Conservation (phyloP, 2,329 filamentous ascomycete species). For the Trichophyton mentagrophytes region DNA sequence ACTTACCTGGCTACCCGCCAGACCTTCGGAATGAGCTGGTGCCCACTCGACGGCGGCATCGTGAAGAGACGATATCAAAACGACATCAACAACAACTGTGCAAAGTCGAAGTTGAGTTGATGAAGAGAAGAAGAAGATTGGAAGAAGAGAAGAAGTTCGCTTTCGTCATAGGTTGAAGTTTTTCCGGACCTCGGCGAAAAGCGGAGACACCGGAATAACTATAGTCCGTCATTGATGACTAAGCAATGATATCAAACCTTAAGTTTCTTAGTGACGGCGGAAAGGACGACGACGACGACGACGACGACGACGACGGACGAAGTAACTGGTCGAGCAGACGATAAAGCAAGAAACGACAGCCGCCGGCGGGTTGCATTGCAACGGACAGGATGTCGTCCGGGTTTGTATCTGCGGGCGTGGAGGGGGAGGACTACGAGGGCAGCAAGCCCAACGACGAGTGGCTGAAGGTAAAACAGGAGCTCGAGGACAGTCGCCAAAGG, state of each 20-base stretch:
- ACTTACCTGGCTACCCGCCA: constrained; percentile 37
- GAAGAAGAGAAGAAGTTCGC: background rate
- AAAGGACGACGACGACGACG: background rate
- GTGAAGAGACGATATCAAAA: constrained; percentile 5
- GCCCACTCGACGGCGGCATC: constrained; percentile 39
- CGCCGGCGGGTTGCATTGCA: background rate
- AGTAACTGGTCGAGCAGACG: background rate
- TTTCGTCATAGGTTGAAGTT: background rate
- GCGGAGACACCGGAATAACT: background rate
- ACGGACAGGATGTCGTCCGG: constrained; percentile 30
- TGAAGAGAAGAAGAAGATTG: constrained; percentile 4
- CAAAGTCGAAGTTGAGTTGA: background rate
- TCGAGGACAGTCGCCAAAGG: constrained; percentile 34
- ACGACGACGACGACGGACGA: background rate
- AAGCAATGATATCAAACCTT: background rate
- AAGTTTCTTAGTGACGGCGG: no score
- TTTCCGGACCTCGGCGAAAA: background rate
- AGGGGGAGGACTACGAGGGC: constrained; percentile 23
- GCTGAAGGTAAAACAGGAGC: constrained; percentile 31
- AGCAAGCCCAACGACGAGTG: constrained; percentile 32
- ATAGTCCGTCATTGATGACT: background rate
- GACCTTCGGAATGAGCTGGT: constrained; percentile 38
- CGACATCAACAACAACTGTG: constrained; percentile 7
- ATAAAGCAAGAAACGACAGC: constrained; percentile 3
- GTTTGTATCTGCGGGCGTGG: constrained; percentile 34